Evolutionary conservation across 169 alveolate genomes (phyloP), one percentile per base, ranked within the genome.

Genomic region (Plasmodium falciparum): DNA sequence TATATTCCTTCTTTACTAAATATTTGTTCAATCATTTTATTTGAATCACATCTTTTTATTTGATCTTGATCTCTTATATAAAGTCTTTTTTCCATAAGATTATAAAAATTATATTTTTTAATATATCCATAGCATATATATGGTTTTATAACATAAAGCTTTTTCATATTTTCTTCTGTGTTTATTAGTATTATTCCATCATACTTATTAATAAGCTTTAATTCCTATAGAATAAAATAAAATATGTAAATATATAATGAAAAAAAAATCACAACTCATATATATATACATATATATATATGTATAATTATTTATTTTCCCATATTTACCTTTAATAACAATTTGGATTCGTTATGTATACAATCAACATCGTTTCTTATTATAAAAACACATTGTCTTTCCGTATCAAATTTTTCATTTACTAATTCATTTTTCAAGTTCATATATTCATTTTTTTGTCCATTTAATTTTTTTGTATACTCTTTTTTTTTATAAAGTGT

Each of bases 111-210:
- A 24, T 80, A 80, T 59, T 80, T 80, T 67, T 80, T 61, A 54
- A 80, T 54, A 61, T 80, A 80, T 7, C 90, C 90, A 80, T 80
- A 80, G 58, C 80, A 80, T 39, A 80, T 39, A 61, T 67, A 80
- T 6, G 72, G 83, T 22, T 52, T 80, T 61, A 80, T 66, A 9
- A 80, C 72, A 24, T 67, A 80, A 12, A 80, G 13, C 0, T 66
- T 67, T 67, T 69, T 52, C 90, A 80, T 80, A 49, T 80, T 80
- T 39, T 24, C 43, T 33, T 33, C 45, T 8, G 15, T 80, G 61
- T 80, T 69, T 45, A 80, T 52, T 26, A 80, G 50, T 56, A 80
- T 50, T 47, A 80, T 67, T 7, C 59, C 90, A 45, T 67, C 24
- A 49, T 22, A 80, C 11, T 50, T 54, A 11, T 80, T 62, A 24